Evolutionary conservation across 2,329 filamentous ascomycete genomes (phyloP).

Genomic region (Macrophomina phaseolina): DNA sequence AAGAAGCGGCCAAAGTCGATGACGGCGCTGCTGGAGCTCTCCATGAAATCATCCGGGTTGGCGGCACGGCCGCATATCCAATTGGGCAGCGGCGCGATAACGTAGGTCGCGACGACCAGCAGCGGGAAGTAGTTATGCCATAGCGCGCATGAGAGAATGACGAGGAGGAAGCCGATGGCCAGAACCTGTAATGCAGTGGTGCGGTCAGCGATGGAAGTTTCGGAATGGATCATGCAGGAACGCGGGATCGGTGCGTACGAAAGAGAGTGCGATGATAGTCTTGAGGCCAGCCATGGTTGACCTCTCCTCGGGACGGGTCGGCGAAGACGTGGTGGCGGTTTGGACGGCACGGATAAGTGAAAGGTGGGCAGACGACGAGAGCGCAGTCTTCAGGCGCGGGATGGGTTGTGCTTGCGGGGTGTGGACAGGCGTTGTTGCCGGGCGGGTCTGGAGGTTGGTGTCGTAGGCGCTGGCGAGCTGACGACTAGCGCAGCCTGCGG

Average conservation of each 20-base stretch:
- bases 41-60: slow-evolving; percentile 96
- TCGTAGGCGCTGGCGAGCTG: slow-evolving; percentile 22
- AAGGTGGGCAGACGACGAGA: background rate
- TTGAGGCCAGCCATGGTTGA: slow-evolving; percentile 81
- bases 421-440: slow-evolving; percentile 5
- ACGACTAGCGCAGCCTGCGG: slow-evolving; percentile 19
- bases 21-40: slow-evolving; percentile 78
- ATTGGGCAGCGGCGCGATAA: slow-evolving; percentile 92
- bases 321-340: slow-evolving; percentile 18
- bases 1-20: slow-evolving; percentile 92
- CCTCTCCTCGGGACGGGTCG: slow-evolving; percentile 37
- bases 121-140: slow-evolving; percentile 95
- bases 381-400: slow-evolving; percentile 1
- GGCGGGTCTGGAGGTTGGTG: slow-evolving; percentile 20
- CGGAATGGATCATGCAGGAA: background rate
- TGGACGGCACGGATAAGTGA: background rate
- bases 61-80: slow-evolving; percentile 90
- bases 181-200: slow-evolving; percentile 67
- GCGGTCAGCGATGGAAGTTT: slow-evolving; percentile 1
- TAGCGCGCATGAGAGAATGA: slow-evolving; percentile 95
- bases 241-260: slow-evolving; percentile 62
- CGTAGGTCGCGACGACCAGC: slow-evolving; percentile 93
- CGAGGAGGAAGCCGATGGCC: slow-evolving; percentile 96
- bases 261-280: slow-evolving; percentile 98
- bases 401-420: slow-evolving; percentile 13